Conservation (phyloP, 164 flowering plant genomes). For the Litsea cubeba region DNA sequence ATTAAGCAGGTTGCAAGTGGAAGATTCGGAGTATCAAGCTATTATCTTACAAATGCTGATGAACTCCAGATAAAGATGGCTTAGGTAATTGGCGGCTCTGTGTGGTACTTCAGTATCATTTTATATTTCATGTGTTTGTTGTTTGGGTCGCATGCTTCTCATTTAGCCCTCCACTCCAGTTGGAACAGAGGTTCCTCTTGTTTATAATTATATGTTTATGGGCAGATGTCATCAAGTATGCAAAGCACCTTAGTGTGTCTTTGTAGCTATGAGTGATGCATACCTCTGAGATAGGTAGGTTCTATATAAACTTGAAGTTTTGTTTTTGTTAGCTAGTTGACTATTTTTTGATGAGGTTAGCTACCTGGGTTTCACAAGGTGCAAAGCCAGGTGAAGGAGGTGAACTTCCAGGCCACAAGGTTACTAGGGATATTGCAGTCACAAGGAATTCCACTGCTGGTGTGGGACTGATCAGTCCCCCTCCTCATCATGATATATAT, state of each 20-base stretch:
- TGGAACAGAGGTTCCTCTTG: slow-evolving; percentile 41
- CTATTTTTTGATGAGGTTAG: slow-evolving; percentile 4
- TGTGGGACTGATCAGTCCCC: slow-evolving; percentile 98
- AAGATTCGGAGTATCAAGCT: slow-evolving; percentile 96
- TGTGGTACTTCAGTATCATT: background rate
- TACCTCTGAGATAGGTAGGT: slow-evolving; percentile 50
- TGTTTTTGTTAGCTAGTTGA: slow-evolving; percentile 8
- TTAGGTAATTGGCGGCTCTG: slow-evolving; percentile 52
- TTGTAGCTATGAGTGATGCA: slow-evolving; percentile 59
- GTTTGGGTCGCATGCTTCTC: slow-evolving; percentile 6
- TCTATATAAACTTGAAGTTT: slow-evolving; percentile 23
- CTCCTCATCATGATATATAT: slow-evolving; percentile 99
- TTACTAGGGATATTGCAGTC: slow-evolving; percentile 92
- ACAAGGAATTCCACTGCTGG: slow-evolving; percentile 98
- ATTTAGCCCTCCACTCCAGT: slow-evolving; percentile 20
- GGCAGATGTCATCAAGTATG: slow-evolving; percentile 64
- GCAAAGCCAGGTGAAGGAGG: slow-evolving; percentile 99
- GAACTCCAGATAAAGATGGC: slow-evolving; percentile 99
- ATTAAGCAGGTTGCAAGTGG: slow-evolving; percentile 99
- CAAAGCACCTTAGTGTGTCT: slow-evolving; percentile 66
- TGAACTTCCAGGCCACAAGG: slow-evolving; percentile 99
- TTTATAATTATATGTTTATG: slow-evolving; percentile 61
- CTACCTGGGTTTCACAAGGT: slow-evolving; percentile 51
- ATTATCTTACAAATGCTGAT: slow-evolving; percentile 94
- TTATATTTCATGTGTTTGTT: background rate